Evolutionary conservation across 805 yeast species (phyloP), one percentile per base, ranked within the genome.

Genomic region (Candida xiaguanensis): DNA sequence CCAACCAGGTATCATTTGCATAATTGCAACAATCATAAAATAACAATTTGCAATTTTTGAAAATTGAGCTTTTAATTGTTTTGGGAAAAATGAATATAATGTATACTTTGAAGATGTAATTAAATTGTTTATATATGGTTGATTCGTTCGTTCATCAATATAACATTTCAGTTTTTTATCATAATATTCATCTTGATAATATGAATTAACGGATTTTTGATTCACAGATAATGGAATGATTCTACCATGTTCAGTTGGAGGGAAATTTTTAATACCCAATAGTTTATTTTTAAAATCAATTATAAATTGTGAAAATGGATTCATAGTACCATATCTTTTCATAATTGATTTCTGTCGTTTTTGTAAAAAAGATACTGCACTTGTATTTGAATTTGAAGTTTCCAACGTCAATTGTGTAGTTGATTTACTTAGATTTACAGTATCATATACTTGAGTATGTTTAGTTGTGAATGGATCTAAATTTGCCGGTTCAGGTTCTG

Each of bases 1-100:
- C 97, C 96, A 93, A 2, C 89, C 78, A 0, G 99, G 98, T 34
- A 93, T 82, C 90, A 91, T 82, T 58, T 93, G 99, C 69, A 93
- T 68, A 45, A 93, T 84, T 2, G 98, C 90, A 13, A 93, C 93
- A 2, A 80, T 71, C 75, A 93, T 65, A 62, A 93, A 93, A 59
- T 93, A 91, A 45, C 90, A 71, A 56, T 93, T 93, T 20, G 99
- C 99, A 32, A 93, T 53, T 56, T 88, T 91, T 17, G 95, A 87
- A 54, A 93, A 91, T 60, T 93, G 99, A 3, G 93, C 95, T 46
- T 78, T 72, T 27, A 93, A 59, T 55, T 93, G 97, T 45, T 90
- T 78, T 1, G 99, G 99, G 2, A 93, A 49, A 51, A 93, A 93
- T 34, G 89, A 76, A 56, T 81, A 78, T 2, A 84, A 42, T 2